phyloP scores from a whole-genome alignment of 192 early-diverging fungal species.

The Dissophora ornata region DNA sequence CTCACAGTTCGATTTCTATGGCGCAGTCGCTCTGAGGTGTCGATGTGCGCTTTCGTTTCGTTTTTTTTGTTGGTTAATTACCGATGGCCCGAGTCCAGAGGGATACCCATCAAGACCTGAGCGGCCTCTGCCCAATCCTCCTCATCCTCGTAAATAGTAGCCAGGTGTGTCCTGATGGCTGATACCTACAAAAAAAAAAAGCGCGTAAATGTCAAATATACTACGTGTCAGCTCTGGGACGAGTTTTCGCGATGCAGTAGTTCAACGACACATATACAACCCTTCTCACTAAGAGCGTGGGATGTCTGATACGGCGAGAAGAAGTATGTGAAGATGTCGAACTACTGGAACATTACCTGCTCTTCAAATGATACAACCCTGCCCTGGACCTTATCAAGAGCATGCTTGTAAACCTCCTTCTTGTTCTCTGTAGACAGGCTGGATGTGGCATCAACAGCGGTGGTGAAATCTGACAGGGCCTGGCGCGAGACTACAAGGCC shows the following conservation, averaged over 20 bases:
- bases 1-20: not conserved
- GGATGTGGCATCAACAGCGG: conserved; percentile 62
- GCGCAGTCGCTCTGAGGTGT: conserved; percentile 15
- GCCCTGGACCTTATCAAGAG: conserved; percentile 76
- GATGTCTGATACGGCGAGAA: too few species aligned
- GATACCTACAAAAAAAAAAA: conserved; percentile 64
- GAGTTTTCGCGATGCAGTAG: too few species aligned
- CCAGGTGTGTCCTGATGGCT: conserved; percentile 78
- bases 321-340: too few species aligned
- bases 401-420: conserved; percentile 71
- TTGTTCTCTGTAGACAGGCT: conserved; percentile 55
- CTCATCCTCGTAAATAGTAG: conserved; percentile 75
- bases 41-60: too few species aligned
- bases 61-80: conserved; percentile 14
- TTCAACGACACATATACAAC: too few species aligned
- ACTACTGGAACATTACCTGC: conserved; percentile 68
- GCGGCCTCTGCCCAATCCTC: conserved; percentile 91
- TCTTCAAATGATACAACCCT: conserved; percentile 86
- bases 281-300: too few species aligned
- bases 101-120: conserved; percentile 85
- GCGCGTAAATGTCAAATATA: not conserved
- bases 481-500: conserved; percentile 82
- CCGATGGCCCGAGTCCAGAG: conserved; percentile 91
- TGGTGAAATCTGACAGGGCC: conserved; percentile 77
- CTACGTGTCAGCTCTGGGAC: too few species aligned